These are phyloP conservation scores for Sporopachydermia lactativora DNA, from an alignment of 805 yeast genomes.

Conservation along the genomic window DNA sequence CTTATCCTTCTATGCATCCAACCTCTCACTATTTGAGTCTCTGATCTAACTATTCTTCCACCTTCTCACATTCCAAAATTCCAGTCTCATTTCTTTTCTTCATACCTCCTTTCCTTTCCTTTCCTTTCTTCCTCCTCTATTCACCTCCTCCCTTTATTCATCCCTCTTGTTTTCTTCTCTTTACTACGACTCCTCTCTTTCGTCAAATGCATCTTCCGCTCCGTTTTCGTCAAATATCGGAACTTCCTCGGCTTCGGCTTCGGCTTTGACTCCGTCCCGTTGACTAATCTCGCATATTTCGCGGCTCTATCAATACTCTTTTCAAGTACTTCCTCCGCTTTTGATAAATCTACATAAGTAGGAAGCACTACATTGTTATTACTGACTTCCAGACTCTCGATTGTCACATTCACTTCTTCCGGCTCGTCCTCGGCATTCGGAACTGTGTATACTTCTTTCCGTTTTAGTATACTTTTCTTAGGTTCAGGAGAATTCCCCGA, in stretches of 20 bases:
- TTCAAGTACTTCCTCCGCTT: constrained; percentile 56
- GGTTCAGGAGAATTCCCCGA: constrained; percentile 6
- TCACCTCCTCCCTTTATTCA: no score
- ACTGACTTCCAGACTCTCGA: constrained; percentile 27
- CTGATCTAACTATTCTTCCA: neutral
- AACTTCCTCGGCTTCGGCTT: constrained; percentile 59
- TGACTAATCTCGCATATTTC: constrained; percentile 61
- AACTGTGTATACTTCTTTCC: constrained; percentile 26
- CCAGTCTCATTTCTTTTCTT: constrained; percentile 3
- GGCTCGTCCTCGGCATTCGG: constrained; percentile 17
- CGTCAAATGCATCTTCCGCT: constrained; percentile 41
- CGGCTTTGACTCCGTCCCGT: constrained; percentile 29
- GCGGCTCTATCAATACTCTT: constrained; percentile 68
- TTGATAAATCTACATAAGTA: constrained; percentile 52
- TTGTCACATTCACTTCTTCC: constrained; percentile 22
- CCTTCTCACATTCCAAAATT: neutral
- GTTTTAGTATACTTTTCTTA: constrained; percentile 30
- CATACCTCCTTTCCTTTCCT: no score
- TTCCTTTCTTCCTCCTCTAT: no score
- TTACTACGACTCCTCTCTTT: constrained; percentile 29
- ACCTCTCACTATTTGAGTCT: constrained; percentile 2
- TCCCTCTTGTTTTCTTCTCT: constrained; percentile 19
- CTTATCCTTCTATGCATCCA: no score
- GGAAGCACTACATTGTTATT: constrained; percentile 31
- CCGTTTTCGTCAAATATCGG: constrained; percentile 71